Evolutionary conservation across 352 stramenopile genomes (phyloP).

Genomic region (Pythium pectinolyticum): DNA sequence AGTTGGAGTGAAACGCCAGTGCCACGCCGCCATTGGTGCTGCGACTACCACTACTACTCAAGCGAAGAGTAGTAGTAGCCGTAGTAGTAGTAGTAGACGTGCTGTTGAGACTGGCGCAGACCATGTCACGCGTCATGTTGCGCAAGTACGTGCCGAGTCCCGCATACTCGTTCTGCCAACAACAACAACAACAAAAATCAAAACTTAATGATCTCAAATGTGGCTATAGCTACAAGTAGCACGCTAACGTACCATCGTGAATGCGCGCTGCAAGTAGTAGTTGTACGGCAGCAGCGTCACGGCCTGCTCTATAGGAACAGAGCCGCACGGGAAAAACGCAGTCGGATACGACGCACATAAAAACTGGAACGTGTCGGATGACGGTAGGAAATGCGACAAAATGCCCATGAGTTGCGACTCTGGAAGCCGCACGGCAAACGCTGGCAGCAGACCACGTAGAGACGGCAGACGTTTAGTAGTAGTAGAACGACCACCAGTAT

Average conservation of each 20-base stretch:
- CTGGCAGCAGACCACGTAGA: conserved; percentile 59
- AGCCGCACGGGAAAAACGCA: conserved; percentile 56
- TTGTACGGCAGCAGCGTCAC: conserved; percentile 57
- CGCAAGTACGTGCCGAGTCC: conserved; percentile 70
- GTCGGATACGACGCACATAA: conserved; percentile 66
- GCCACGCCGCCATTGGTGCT: conserved; percentile 25
- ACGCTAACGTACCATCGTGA: conserved; percentile 63
- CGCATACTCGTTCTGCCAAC: conserved; percentile 64
- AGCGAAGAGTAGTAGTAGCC: too few species aligned
- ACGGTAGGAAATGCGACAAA: conserved; percentile 70
- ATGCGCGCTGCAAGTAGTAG: conserved; percentile 71
- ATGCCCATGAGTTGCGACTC: conserved; percentile 54
- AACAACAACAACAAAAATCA: not conserved
- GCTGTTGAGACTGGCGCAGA: conserved; percentile 37
- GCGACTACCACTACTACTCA: too few species aligned
- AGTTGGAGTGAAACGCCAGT: conserved; percentile 48
- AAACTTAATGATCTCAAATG: not conserved
- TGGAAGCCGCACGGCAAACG: conserved; percentile 49
- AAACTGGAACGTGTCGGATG: conserved; percentile 67
- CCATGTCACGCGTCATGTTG: conserved; percentile 74
- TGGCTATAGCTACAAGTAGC: not conserved
- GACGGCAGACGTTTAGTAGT: too few species aligned
- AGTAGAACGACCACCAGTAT: too few species aligned
- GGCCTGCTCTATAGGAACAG: not conserved
- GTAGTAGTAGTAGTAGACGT: too few species aligned